A percentile compares a stretch with the other conserved stretches of the same genome.
These are phyloP conservation scores for Raphanus raphanistrum DNA, from an alignment of 345 rosid species.

Conservation along the genomic window DNA sequence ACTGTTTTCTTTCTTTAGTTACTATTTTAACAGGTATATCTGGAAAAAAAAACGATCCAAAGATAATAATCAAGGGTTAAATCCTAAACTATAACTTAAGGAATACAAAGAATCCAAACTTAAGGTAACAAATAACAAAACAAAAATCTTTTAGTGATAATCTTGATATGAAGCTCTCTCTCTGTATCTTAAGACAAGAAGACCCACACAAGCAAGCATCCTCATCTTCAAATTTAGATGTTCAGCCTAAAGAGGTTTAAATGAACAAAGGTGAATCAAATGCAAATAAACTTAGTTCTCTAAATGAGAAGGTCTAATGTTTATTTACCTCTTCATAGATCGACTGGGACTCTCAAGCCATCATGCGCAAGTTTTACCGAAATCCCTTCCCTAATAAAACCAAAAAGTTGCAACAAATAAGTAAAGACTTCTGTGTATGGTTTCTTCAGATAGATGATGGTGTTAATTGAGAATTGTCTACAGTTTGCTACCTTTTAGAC, in stretches of 20 bases:
- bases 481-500: slow-evolving; percentile 65
- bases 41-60: not conserved
- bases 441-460: not conserved
- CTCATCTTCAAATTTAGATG: slow-evolving; percentile 9
- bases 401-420: slow-evolving; percentile 23
- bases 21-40: not conserved
- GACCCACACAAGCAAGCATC: not conserved
- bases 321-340: slow-evolving; percentile 47
- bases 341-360: slow-evolving; percentile 78
- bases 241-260: slow-evolving; percentile 7
- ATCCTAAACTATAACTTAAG: not conserved
- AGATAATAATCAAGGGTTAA: not conserved
- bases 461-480: not conserved
- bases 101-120: not conserved
- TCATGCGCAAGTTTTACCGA: slow-evolving; percentile 81
- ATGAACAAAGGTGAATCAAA: not conserved
- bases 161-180: slow-evolving; percentile 5
- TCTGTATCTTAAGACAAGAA: slow-evolving; percentile 20
- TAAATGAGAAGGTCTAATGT: not conserved
- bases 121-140: not conserved
- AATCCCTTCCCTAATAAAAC: slow-evolving; percentile 80
- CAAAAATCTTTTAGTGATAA: not conserved
- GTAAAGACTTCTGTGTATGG: not conserved
- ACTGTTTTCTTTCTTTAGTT: not conserved
- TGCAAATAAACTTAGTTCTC: not conserved